Base-by-base conservation (phyloP, 2,329 filamentous ascomycete genomes). In the Fusarium azukiicola region DNA sequence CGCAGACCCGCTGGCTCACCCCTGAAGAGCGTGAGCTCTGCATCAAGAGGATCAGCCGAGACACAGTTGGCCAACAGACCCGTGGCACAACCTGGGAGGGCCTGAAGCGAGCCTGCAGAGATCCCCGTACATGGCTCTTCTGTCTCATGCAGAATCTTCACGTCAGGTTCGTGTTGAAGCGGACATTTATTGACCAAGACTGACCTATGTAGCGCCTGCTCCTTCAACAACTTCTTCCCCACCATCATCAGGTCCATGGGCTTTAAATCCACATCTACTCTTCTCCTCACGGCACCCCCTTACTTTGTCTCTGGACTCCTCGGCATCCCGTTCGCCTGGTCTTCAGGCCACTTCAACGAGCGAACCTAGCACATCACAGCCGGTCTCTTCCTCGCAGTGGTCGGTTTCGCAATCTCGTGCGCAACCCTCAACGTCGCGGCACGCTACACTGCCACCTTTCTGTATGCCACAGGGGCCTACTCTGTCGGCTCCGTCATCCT, bases 11-110 rank as follows among this genome's bases (percentile, higher is more conserved):
- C 11, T 82, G 81, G 21, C 84, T 91, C n/a, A 85, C 86, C 5
- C 87, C 88, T 1, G 87, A 88, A 49, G 89, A 87, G 82, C 88
- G 88, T 38, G 81, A 80, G 3, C 86, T 87, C 11, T 89, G 89
- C 0, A 84, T 79, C 8, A 82, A 82, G 13, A 84, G 90, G 19
- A 83, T 87, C 9, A 84, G 90, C 3, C 85, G 88, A 0, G 90
- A 91, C 79, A 86, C 85, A 1, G 80, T 82, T 1, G 80, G 80
- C 13, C 71, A 72, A 1, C 76, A 82, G 27, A 68, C 27, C 27
- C 54, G 75, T 12, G 74, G 71, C 4, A 36, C 70, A 38, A 74
- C 73, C 5, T 74, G 71, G 76, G 74, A 76, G 14, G 74, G 74
- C 2, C 52, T 76, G 6, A 78, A 76, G 38, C 74, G 71, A 42